Base-by-base conservation (phyloP, 192 early-diverging fungal genomes). In the Umbelopsis ramanniana region DNA sequence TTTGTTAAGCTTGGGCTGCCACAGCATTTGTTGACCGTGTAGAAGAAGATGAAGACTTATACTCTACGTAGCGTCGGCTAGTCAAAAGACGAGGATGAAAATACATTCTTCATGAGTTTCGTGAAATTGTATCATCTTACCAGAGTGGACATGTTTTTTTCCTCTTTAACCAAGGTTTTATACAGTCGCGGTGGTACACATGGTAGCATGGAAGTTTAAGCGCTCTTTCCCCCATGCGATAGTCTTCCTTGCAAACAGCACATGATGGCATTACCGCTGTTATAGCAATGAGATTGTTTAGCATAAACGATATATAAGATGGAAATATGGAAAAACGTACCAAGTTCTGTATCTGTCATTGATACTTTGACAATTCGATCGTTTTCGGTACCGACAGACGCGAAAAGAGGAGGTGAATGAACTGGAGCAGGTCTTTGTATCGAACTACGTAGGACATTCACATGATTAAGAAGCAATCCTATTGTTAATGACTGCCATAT, bases 191-290 rank as follows among this genome's bases (percentile, higher is more conserved):
- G 35, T 63, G 57, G 12, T 29, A 63, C 19, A 63, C 26, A 33
- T 63, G 57, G 6, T 6, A 15, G 26, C 57, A 63, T 4, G 57
- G 57, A 2, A 63, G 57, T 33, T 63, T 63, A 0, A 63, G 57
- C 7, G 57, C 57, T 37, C 26, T 26, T 19, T 63, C 57, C 4
- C 26, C 17, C 10, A 26, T 0, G 14, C 15, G 14, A 63, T 63
- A 63, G n/a, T 63, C 57, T 37, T 63, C 57, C 4, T 29, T 63
- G 33, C 57, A 63, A n/a, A 63, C 14, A 37, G 33, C 57, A 19
- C 57, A 63, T 7, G 57, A 17, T 37, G 23, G 35, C 2, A 63
- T 12, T 63, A 29, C 6, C 8, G 23, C 57, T 63, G 14, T 37
- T 19, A 35, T 37, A 8, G 15, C 23, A 14, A 19, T n/a, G 33